These are phyloP conservation scores for Diaporthe citrichinensis DNA, from an alignment of 2,329 filamentous ascomycete genomes.

Conservation along the genomic window DNA sequence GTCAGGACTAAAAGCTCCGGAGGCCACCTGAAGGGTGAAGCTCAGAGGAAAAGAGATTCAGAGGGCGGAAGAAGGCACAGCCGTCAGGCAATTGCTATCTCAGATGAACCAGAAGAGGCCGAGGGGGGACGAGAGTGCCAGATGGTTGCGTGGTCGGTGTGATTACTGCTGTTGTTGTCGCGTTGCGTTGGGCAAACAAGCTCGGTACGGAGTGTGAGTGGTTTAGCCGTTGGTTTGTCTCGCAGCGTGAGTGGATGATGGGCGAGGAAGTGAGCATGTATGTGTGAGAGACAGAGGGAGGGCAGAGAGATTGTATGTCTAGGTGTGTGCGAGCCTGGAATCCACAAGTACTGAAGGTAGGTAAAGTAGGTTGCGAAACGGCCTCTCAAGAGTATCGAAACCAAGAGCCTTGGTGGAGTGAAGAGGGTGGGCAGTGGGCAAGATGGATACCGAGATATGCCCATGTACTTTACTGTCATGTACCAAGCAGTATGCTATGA, in stretches of 20 bases:
- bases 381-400: background rate
- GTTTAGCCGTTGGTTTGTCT: background rate
- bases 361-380: background rate
- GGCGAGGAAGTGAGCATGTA: background rate
- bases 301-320: background rate
- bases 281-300: background rate
- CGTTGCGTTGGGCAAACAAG: background rate
- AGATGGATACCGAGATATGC: conserved; percentile 18
- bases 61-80: background rate
- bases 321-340: background rate
- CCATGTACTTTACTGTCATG: background rate
- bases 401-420: background rate
- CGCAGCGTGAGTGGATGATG: background rate
- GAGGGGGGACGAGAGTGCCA: background rate
- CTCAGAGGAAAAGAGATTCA: background rate
- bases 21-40: too few species aligned
- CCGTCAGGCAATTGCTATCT: background rate
- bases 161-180: background rate
- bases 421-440: background rate
- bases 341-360: background rate
- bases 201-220: background rate
- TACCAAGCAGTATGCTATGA: conserved; percentile 26
- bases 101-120: background rate
- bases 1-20: conserved; percentile 28
- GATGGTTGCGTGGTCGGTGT: background rate